Evolutionary conservation across 2,329 filamentous ascomycete genomes (phyloP), one percentile per base, ranked within the genome.

Genomic region (Metarhizium guizhouense): DNA sequence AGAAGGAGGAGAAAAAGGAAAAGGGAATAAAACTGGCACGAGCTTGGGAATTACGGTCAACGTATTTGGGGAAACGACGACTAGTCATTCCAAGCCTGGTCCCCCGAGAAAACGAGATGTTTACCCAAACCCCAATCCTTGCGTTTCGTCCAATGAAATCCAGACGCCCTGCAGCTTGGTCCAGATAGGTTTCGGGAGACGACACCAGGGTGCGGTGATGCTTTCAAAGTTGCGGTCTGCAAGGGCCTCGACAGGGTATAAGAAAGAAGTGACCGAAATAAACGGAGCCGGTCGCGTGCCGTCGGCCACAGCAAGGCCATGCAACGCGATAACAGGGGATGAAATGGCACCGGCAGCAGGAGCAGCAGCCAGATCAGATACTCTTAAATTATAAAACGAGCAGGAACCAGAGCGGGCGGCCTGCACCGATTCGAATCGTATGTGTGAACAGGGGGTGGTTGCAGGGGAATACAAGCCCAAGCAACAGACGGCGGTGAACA

Each of bases 191-290:
- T 25, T 25, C 25, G 25, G 25, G 25, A 25, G 25, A 25, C 25
- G 25, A 25, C 25, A 25, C 25, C 25, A 25, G 25, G 32, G 7
- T 18, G 18, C 36, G 45, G 32, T 53, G 29, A 40, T 52, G 36
- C 42, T 13, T 47, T 25, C 30, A 48, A 55, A 55, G 54, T 55
- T 55, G 54, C 54, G 54, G 54, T 55, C 54, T 55, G 54, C 40
- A 52, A 47, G 48, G 48, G 16, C 32, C 25, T 43, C 18, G 25
- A 45, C 52, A 54, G 43, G 52, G 51, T 30, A 48, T 16, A 30
- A 30, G 25, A 7, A 30, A 32, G 40, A 30, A 36, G 3, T 16
- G 38, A 20, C 10, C 6, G 16, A 6, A 45, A 16, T 3, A 16
- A 25, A 45, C 42, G 42, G 38, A 25, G 38, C 38, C 14, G 38